Evolutionary conservation across 805 yeast genomes (phyloP).

Genomic region (Yamadazyma insecticola): DNA sequence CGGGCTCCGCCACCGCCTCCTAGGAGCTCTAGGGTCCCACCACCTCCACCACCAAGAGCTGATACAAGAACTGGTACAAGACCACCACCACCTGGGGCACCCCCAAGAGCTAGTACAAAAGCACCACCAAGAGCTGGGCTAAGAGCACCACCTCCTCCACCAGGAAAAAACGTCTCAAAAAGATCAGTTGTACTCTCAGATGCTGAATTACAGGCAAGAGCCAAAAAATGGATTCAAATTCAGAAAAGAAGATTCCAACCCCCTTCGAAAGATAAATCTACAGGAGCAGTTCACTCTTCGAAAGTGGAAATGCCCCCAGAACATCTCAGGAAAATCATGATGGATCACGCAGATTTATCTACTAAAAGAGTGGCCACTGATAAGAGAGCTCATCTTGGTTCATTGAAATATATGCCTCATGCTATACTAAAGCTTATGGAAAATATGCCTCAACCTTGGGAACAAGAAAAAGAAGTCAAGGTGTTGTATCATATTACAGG

Average conservation of each 20-base stretch:
- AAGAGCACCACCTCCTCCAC: conserved; percentile 20
- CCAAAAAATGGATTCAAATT: conserved; percentile 55
- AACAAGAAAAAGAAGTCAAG: conserved; percentile 72
- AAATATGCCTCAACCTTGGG: conserved; percentile 99
- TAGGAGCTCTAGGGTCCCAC: conserved; percentile 16
- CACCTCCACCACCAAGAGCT: conserved; percentile 17
- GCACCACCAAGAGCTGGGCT: neutral
- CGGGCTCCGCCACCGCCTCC: conserved; percentile 31
- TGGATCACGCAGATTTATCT: conserved; percentile 81
- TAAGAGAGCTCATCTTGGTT: conserved; percentile 82
- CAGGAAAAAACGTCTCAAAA: conserved; percentile 8
- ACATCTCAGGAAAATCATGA: conserved; percentile 79
- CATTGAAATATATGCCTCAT: conserved; percentile 93
- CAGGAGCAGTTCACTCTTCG: conserved; percentile 51
- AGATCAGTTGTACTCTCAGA: conserved; percentile 24
- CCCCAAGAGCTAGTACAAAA: conserved; percentile 7
- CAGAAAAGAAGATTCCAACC: conserved; percentile 54
- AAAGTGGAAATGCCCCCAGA: conserved; percentile 91
- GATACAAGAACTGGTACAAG: conserved; percentile 1
- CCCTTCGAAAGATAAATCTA: conserved; percentile 20
- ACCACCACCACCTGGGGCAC: conserved; percentile 16
- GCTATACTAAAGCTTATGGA: conserved; percentile 85
- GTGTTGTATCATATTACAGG: conserved; percentile 90
- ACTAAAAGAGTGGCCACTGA: conserved; percentile 76
- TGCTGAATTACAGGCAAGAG: conserved; percentile 37